These are phyloP conservation scores for Backusella tuberculispora DNA, from an alignment of 192 early-diverging fungal species.

Conservation along the genomic window DNA sequence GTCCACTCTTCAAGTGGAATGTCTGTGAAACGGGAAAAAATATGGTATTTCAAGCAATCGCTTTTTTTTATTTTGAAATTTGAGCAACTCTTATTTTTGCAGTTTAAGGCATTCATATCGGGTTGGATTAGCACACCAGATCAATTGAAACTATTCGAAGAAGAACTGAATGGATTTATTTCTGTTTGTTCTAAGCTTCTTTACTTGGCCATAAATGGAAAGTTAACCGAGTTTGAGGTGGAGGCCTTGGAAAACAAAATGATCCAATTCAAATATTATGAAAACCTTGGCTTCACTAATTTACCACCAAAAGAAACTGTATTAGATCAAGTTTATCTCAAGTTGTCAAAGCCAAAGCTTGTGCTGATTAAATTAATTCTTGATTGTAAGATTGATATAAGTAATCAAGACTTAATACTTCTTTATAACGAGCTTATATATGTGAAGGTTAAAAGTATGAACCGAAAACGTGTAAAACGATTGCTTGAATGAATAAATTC, in stretches of 20 bases:
- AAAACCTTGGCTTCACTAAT: too few species aligned
- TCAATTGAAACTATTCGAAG: neutral
- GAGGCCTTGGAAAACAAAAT: neutral
- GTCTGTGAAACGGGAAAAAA: constrained; percentile 7
- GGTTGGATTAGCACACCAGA: neutral
- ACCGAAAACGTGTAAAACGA: too few species aligned
- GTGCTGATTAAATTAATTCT: too few species aligned
- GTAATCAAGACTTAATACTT: too few species aligned
- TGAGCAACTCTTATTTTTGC: neutral
- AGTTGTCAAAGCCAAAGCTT: too few species aligned
- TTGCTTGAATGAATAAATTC: too few species aligned
- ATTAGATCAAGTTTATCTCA: too few species aligned
- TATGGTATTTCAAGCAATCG: constrained; percentile 8
- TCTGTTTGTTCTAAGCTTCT: neutral
- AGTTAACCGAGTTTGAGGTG: neutral
- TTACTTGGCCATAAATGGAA: neutral
- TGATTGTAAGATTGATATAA: too few species aligned
- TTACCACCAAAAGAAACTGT: too few species aligned
- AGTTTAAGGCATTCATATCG: neutral
- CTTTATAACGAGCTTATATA: too few species aligned
- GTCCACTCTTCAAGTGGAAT: constrained; percentile 4
- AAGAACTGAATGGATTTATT: neutral
- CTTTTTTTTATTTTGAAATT: constrained; percentile 4
- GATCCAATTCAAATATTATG: neutral
- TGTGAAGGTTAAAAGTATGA: too few species aligned